phyloP scores from a whole-genome alignment of 2,329 filamentous ascomycete genomes.

The Fusarium euwallaceae region DNA sequence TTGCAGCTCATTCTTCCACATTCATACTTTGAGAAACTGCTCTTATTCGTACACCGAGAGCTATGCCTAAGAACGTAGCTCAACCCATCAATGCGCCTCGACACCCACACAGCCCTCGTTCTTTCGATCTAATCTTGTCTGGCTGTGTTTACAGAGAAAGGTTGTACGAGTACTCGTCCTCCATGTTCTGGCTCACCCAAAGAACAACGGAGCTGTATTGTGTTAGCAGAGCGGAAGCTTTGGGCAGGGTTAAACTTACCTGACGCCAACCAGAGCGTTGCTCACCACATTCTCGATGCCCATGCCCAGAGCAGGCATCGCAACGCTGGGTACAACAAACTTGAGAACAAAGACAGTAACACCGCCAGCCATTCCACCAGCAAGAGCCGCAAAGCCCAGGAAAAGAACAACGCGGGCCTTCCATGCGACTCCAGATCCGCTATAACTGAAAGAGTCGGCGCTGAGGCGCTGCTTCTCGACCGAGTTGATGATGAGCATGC shows the following conservation, averaged over 20 bases:
- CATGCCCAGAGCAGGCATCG: constrained; percentile 73
- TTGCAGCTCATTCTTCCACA: constrained; percentile 15
- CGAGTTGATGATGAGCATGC: constrained; percentile 79
- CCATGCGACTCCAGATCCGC: constrained; percentile 74
- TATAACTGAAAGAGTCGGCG: constrained; percentile 73
- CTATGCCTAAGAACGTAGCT: constrained; percentile 7
- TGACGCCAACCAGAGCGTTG: constrained; percentile 73
- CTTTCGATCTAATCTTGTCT: constrained; percentile 6
- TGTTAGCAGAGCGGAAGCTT: constrained; percentile 27
- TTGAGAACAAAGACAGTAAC: constrained; percentile 78
- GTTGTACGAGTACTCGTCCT: constrained; percentile 79
- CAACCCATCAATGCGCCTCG: constrained; percentile 21
- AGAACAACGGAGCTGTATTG: constrained; percentile 69
- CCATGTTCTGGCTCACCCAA: constrained; percentile 80
- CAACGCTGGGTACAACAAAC: constrained; percentile 69
- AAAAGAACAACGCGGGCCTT: constrained; percentile 77
- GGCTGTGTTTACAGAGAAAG: constrained; percentile 64
- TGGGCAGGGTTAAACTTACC: constrained; percentile 54
- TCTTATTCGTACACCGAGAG: constrained; percentile 36
- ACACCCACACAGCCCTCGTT: not conserved
- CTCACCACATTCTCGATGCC: constrained; percentile 75
- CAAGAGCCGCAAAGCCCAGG: constrained; percentile 74
- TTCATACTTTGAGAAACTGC: constrained; percentile 5
- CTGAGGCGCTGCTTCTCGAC: constrained; percentile 76
- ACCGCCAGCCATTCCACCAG: constrained; percentile 76